A percentile compares a stretch with the other conserved stretches of the same genome.
Conservation (phyloP, 345 rosid genomes). For the Citrus reticulata region DNA sequence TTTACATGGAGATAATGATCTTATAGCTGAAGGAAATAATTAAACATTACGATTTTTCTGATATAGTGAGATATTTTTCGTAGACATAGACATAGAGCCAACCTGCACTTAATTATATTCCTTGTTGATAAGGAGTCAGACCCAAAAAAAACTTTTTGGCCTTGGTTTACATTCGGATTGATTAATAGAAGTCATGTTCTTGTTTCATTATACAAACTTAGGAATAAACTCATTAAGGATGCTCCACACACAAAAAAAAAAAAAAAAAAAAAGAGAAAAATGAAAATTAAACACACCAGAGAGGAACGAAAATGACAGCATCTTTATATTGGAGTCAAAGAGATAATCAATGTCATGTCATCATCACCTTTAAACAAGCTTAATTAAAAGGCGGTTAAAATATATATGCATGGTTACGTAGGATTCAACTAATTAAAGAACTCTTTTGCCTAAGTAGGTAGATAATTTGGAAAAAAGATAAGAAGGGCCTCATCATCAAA, state of each 20-base stretch:
- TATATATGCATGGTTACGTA: conserved; percentile 17
- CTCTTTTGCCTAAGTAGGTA: conserved; percentile 7
- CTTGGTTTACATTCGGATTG: not conserved
- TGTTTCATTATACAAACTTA: not conserved
- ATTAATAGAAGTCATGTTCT: not conserved
- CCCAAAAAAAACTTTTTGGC: not conserved
- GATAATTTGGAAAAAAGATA: conserved; percentile 2
- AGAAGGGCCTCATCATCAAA: conserved; percentile 2
- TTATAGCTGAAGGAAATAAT: not conserved
- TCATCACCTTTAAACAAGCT: not conserved
- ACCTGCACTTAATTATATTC: conserved; percentile 3
- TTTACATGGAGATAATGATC: not conserved
- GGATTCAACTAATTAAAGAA: conserved; percentile 26
- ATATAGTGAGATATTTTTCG: not conserved
- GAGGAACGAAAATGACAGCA: not conserved
- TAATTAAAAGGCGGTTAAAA: not conserved
- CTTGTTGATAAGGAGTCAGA: not conserved
- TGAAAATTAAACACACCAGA: too few species aligned
- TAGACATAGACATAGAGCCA: conserved; percentile 3
- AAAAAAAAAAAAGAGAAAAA: too few species aligned
- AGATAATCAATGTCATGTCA: conserved; percentile 1
- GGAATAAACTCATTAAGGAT: not conserved
- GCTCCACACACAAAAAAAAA: not conserved
- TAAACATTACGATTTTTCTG: not conserved
- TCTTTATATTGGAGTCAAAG: conserved; percentile 4